A percentile compares a stretch with the other conserved stretches of the same genome.
Evolutionary conservation across 176 grass and related monocot genomes (phyloP).

Genomic region (Ensete ventricosum): DNA sequence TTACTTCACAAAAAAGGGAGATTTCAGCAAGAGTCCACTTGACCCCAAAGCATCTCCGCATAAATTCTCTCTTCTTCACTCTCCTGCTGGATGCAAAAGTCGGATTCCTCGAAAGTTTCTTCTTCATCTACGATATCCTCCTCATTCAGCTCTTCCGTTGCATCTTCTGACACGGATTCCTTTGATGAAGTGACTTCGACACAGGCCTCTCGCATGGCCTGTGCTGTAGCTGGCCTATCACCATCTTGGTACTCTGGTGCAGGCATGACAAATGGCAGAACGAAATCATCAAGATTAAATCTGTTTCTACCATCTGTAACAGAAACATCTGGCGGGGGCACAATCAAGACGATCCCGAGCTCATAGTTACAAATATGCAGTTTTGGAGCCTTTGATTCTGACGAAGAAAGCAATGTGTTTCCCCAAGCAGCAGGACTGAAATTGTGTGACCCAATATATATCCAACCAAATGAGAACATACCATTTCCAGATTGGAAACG

Average conservation of each 20-base stretch:
- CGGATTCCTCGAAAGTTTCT: slow-evolving; percentile 37
- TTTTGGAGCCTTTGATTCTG: slow-evolving; percentile 38
- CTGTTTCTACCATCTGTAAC: slow-evolving; percentile 23
- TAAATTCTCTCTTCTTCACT: slow-evolving; percentile 67
- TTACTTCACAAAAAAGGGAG: background rate
- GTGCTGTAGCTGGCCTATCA: slow-evolving; percentile 53
- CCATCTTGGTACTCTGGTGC: slow-evolving; percentile 45
- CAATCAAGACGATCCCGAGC: slow-evolving; percentile 58
- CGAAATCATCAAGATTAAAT: slow-evolving; percentile 32
- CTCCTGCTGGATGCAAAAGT: slow-evolving; percentile 43
- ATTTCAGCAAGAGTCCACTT: slow-evolving; percentile 53
- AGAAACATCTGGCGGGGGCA: slow-evolving; percentile 25
- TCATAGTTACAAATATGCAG: slow-evolving; percentile 90
- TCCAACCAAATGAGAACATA: slow-evolving; percentile 62
- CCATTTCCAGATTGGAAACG: slow-evolving; percentile 38
- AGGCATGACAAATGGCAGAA: slow-evolving; percentile 62
- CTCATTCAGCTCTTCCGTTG: slow-evolving; percentile 40
- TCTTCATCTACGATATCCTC: slow-evolving; percentile 54
- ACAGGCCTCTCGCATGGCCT: slow-evolving; percentile 66
- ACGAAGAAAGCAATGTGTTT: slow-evolving; percentile 30
- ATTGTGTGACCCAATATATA: slow-evolving; percentile 87
- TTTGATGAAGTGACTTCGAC: slow-evolving; percentile 27
- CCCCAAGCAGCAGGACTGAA: slow-evolving; percentile 94
- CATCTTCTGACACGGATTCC: slow-evolving; percentile 16
- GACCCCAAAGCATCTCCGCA: slow-evolving; percentile 59